Base-by-base conservation (phyloP, 495 filamentous ascomycete genomes). In the Podospora fimiseda region DNA sequence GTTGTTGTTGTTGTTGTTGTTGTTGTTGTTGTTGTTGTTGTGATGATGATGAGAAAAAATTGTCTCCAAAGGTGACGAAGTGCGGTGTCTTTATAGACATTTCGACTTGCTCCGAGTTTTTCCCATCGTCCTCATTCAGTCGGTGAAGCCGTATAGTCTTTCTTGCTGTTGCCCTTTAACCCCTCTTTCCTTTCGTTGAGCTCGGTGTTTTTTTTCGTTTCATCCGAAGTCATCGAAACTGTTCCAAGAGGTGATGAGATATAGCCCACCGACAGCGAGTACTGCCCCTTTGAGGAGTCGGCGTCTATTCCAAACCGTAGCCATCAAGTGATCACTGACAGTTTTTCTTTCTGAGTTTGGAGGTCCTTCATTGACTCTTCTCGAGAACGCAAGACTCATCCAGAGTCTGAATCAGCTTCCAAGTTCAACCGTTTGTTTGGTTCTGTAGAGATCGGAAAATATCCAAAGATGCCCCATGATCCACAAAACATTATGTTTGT, bases 61-160 rank as follows among this genome's bases (percentile, higher is more conserved):
- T 33, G 5, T 33, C 27, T 33, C 27, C 11, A 6, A 11, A 33
- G 27, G 27, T 11, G 27, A 11, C 27, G 5, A 5, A 33, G 6
- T 11, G 27, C 6, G 13, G 2, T 23, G 30, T 8, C 40, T 56
- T 50, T 51, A 56, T 46, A 56, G 18, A 51, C 39, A 48, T 48
- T 42, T 23, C n/a, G n/a, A n/a, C n/a, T n/a, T n/a, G n/a, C n/a
- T n/a, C n/a, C n/a, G n/a, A n/a, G n/a, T n/a, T n/a, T n/a, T n/a
- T n/a, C n/a, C n/a, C n/a, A n/a, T n/a, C n/a, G n/a, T n/a, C n/a
- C n/a, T n/a, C n/a, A n/a, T n/a, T 3, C 13, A 11, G 22, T 15
- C 11, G 7, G 19, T 23, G 20, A 24, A 16, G 6, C 50, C 23
- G 40, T 15, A 27, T 41, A 47, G 44, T 13, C 14, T 4, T 8